A percentile compares a stretch with the other conserved stretches of the same genome.
Conservation (phyloP, 768 basidiomycete species). For the Suillus occidentalis region DNA sequence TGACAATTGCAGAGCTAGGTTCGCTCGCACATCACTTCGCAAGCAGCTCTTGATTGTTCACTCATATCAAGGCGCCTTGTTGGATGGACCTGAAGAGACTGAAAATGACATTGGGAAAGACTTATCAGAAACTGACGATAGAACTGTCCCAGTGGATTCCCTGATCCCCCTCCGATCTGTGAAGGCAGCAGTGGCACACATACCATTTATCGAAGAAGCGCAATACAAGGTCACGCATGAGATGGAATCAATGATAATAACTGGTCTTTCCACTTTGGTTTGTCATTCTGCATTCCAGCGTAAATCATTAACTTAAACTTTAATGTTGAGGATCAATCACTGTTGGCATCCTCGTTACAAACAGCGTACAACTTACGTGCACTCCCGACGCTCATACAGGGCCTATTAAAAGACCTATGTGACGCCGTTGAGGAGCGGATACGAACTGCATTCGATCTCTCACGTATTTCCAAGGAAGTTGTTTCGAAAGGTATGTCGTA, state of each 20-base stretch:
- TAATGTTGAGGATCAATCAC: slow-evolving; percentile 71
- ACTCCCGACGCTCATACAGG: slow-evolving; percentile 79
- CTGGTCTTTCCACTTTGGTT: slow-evolving; percentile 76
- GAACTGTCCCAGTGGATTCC: slow-evolving; percentile 18
- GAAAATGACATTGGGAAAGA: slow-evolving; percentile 1
- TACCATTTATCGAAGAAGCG: slow-evolving; percentile 71
- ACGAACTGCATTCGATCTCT: slow-evolving; percentile 79
- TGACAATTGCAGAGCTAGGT: slow-evolving; percentile 92
- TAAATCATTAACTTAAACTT: not conserved
- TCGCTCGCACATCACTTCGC: not conserved
- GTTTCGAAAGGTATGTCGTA: slow-evolving; percentile 63
- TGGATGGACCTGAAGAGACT: slow-evolving; percentile 42
- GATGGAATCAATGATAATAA: slow-evolving; percentile 90
- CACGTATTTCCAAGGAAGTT: slow-evolving; percentile 83
- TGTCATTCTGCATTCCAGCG: slow-evolving; percentile 25
- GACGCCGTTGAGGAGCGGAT: slow-evolving; percentile 84
- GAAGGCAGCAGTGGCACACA: slow-evolving; percentile 64
- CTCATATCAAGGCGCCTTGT: slow-evolving; percentile 43
- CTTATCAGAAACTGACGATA: slow-evolving; percentile 8
- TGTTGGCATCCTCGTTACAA: slow-evolving; percentile 92
- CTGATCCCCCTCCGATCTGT: slow-evolving; percentile 71
- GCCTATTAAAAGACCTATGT: slow-evolving; percentile 75
- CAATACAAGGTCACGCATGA: slow-evolving; percentile 70
- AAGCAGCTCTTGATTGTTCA: slow-evolving; percentile 6
- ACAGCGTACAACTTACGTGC: slow-evolving; percentile 92